Evolutionary conservation across 805 yeast genomes (phyloP).

Genomic region (Ascoidea rubescens): DNA sequence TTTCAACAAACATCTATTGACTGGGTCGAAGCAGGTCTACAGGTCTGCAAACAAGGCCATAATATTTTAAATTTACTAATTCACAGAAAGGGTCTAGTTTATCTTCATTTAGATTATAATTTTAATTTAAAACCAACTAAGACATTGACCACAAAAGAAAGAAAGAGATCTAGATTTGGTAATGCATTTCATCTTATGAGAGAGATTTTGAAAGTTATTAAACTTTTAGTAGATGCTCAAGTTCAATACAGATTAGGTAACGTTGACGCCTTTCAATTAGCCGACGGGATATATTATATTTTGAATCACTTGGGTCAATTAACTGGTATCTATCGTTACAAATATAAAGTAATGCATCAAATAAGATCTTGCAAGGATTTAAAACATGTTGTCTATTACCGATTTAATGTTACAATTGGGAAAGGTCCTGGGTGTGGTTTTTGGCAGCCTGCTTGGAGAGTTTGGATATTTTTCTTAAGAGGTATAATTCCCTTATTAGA

Average conservation of each 20-base stretch:
- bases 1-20: constrained; percentile 88
- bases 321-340: constrained; percentile 93
- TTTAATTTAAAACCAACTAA: constrained; percentile 94
- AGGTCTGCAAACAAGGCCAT: constrained; percentile 85
- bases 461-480: constrained; percentile 84
- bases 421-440: constrained; percentile 99
- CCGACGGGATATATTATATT: constrained; percentile 87
- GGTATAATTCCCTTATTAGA: constrained; percentile 88
- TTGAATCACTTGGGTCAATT: constrained; percentile 89
- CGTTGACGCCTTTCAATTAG: constrained; percentile 84
- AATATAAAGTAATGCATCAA: constrained; percentile 97
- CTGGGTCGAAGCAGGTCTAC: constrained; percentile 98
- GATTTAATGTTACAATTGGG: constrained; percentile 77
- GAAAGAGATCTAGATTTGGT: constrained; percentile 93
- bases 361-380: constrained; percentile 90
- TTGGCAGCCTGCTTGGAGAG: constrained; percentile 99
- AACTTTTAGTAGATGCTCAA: constrained; percentile 84
- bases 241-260: constrained; percentile 84
- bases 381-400: constrained; percentile 79
- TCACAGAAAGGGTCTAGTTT: constrained; percentile 83
- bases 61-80: constrained; percentile 84
- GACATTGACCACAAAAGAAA: constrained; percentile 89
- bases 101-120: constrained; percentile 87
- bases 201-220: constrained; percentile 74
- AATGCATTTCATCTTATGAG: constrained; percentile 89